Evolutionary conservation across 805 yeast species (phyloP), one percentile per base, ranked within the genome.

Genomic region (Barnettozyma populi): DNA sequence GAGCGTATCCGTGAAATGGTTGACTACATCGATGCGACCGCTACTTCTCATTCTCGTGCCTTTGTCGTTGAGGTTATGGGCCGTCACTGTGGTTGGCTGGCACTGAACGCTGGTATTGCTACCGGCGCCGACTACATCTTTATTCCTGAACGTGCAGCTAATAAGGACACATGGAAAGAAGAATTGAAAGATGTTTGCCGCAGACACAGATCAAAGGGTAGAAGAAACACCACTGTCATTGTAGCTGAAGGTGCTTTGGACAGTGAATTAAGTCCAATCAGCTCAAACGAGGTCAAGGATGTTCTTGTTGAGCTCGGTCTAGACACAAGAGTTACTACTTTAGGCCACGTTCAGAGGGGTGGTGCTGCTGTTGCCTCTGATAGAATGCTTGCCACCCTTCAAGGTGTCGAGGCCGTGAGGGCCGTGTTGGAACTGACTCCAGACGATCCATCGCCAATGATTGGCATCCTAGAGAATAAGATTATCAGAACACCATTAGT

Each of bases 21-120:
- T 52, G 98, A 94, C 68, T 92, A 89, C 71, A 94, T 94, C 57
- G 97, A 90, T 67, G 96, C 97, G 45, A 94, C 99, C 34, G 99
- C 99, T 16, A 80, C 86, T 56, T 92, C 98, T 2, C 99, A 94
- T 67, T 88, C 96, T 13, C 80, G 99, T 62, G 99, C 99, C 7
- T 94, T 94, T 66, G 97, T 94, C 39, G 86, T 94, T 50, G 99
- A 94, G 67, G 99, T 94, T 36, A 94, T 94, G 99, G 99, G 99
- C 52, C 82, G 99, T 64, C 97, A 94, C 67, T 94, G 99, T 75
- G 99, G 99, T 53, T 94, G 99, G 99, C 78, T 94, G 59, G 98
- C 95, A 2, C 73, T 94, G 57, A 90, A 90, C 94, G 95, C 99
- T 4, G 99, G 98, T 62, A 84, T 92, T 52, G 90, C 98, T 39